Percentiles rank a stretch among this genome's conserved stretches.
phyloP scores from a whole-genome alignment of 352 stramenopile genomes.

The Globisporangium polare region DNA sequence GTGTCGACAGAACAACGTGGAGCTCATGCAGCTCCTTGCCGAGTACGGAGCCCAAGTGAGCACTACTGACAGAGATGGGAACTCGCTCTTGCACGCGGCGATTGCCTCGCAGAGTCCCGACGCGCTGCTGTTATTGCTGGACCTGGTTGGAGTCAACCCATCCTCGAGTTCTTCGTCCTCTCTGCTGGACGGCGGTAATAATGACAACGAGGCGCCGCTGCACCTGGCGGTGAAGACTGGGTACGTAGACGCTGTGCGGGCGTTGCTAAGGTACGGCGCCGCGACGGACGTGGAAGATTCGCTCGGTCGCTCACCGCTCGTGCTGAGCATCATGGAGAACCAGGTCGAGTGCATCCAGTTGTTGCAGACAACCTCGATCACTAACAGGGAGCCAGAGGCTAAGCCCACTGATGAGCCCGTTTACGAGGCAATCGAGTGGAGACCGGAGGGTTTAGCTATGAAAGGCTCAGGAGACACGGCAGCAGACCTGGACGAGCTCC shows the following conservation, averaged over 20 bases:
- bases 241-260: conserved; percentile 33
- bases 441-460: background rate
- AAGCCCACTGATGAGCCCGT: background rate
- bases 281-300: conserved; percentile 45
- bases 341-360: conserved; percentile 61
- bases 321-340: conserved; percentile 72
- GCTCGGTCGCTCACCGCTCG: conserved; percentile 52
- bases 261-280: conserved; percentile 39
- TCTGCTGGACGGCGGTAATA: conserved; percentile 86
- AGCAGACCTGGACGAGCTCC: conserved; percentile 15
- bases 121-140: conserved; percentile 72
- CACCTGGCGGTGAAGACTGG: conserved; percentile 77
- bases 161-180: conserved; percentile 19
- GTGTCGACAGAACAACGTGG: conserved; percentile 32
- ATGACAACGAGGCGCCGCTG: conserved; percentile 83
- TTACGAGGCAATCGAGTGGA: background rate
- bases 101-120: conserved; percentile 78
- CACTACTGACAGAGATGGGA: conserved; percentile 71
- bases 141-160: conserved; percentile 7
- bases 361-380: conserved; percentile 25
- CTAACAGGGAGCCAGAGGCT: background rate
- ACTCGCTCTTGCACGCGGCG: conserved; percentile 82
- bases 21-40: conserved; percentile 44
- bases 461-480: background rate
- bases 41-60: conserved; percentile 61